Evolutionary conservation across 2,329 filamentous ascomycete species (phyloP).

Genomic region (Keithomyces neogunnii): DNA sequence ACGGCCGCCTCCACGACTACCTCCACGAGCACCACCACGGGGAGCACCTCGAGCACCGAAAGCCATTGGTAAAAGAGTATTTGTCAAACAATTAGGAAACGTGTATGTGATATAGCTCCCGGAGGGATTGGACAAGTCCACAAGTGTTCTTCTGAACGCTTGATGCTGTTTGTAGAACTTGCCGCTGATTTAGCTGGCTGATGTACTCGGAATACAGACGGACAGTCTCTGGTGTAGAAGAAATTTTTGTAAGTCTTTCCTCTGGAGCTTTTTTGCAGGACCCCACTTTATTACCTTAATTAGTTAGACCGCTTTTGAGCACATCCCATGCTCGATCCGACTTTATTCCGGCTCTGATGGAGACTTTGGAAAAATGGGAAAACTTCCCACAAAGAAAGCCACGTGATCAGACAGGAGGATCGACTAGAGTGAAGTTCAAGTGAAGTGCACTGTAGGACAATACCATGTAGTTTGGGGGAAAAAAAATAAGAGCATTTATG

Average conservation of each 20-base stretch:
- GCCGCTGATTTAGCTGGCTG: constrained; percentile 1
- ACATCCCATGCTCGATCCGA: constrained; percentile 7
- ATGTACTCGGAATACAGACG: not conserved
- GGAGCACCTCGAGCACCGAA: constrained; percentile 17
- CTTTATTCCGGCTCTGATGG: constrained; percentile 6
- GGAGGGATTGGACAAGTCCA: not conserved
- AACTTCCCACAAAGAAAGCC: not conserved
- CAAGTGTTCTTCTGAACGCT: constrained; percentile 2
- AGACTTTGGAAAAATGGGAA: too few species aligned
- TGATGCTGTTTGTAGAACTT: constrained; percentile 11
- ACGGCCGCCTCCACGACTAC: constrained; percentile 17
- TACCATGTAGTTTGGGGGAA: not conserved
- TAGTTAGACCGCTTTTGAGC: constrained; percentile 3
- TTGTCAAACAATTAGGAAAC: not conserved
- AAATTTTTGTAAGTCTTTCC: constrained; percentile 30
- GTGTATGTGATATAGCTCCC: not conserved
- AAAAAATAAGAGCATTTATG: not conserved
- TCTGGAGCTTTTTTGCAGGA: constrained; percentile 11
- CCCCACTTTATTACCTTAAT: constrained; percentile 9
- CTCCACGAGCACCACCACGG: constrained; percentile 11
- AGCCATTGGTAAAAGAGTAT: constrained; percentile 15
- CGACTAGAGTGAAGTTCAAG: too few species aligned
- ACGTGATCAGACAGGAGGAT: not conserved
- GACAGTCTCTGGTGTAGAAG: constrained; percentile 16
- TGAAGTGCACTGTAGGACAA: too few species aligned